These are phyloP conservation scores for Tremella mesenterica DNA, from an alignment of 768 basidiomycete genomes.

Conservation along the genomic window DNA sequence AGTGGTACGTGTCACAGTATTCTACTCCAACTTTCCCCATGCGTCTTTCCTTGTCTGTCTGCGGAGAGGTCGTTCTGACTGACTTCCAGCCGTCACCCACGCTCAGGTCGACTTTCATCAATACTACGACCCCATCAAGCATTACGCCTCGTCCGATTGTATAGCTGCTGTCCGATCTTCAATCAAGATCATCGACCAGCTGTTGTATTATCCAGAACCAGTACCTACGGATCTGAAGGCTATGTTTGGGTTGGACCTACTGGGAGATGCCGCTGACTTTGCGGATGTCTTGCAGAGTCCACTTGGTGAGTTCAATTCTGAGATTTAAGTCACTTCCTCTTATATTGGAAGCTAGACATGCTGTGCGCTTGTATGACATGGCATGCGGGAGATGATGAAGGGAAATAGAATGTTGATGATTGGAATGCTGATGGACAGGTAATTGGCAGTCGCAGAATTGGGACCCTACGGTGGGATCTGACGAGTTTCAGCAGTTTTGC, in stretches of 20 bases:
- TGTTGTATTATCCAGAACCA: constrained; percentile 27
- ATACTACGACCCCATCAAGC: constrained; percentile 71
- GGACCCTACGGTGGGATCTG: constrained; percentile 55
- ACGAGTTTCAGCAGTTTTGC: constrained; percentile 36
- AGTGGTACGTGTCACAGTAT: constrained; percentile 51
- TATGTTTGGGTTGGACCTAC: constrained; percentile 62
- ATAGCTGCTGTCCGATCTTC: constrained; percentile 23
- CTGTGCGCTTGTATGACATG: too few species aligned
- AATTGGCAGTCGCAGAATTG: constrained; percentile 79
- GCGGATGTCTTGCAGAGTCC: constrained; percentile 43
- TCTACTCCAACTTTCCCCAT: background rate
- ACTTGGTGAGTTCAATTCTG: constrained; percentile 15
- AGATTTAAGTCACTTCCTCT: too few species aligned
- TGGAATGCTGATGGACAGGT: constrained; percentile 32
- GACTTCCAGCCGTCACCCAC: constrained; percentile 67
- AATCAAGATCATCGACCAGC: constrained; percentile 24
- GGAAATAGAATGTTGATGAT: background rate
- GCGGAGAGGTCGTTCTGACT: too few species aligned
- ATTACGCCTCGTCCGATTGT: constrained; percentile 52
- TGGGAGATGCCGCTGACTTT: constrained; percentile 52
- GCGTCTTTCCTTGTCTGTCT: background rate
- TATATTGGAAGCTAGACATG: too few species aligned
- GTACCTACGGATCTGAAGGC: constrained; percentile 56
- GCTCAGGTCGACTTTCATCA: constrained; percentile 74
- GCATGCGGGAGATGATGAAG: too few species aligned